A percentile compares a stretch with the other conserved stretches of the same genome.
phyloP scores from a whole-genome alignment of 208 protist species.

The Trypanosoma rangeli region DNA sequence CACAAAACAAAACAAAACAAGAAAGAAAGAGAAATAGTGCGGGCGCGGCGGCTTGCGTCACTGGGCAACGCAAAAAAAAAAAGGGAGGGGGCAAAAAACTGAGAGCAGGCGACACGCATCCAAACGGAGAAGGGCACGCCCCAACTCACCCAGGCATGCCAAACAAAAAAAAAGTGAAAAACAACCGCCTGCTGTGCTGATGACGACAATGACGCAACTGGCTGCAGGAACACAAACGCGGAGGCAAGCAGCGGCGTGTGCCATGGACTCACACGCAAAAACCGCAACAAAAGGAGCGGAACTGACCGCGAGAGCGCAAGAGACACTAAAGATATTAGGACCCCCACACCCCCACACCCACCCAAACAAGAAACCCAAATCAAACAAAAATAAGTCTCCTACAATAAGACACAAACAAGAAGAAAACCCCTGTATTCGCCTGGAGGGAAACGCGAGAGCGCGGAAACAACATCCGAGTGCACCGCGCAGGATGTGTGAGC shows the following conservation, averaged over 20 bases:
- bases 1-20: not conserved
- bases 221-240: too few species aligned
- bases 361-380: constrained; percentile 5
- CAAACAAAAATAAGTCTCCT: constrained; percentile 9
- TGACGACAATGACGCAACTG: too few species aligned
- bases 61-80: not conserved
- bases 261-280: not conserved
- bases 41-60: too few species aligned
- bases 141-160: not conserved
- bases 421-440: constrained; percentile 3
- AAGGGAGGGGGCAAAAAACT: not conserved
- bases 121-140: not conserved
- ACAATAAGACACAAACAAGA: constrained; percentile 6
- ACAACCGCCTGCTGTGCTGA: too few species aligned
- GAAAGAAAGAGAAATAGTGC: not conserved
- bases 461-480: constrained; percentile 19
- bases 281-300: not conserved
- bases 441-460: constrained; percentile 26
- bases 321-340: constrained; percentile 20
- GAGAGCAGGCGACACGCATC: not conserved
- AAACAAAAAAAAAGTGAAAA: not conserved
- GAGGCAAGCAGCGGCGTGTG: too few species aligned
- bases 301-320: not conserved
- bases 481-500: not conserved
- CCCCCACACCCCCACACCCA: not conserved